phyloP scores from a whole-genome alignment of 345 rosid genomes.

The Dimocarpus longan region DNA sequence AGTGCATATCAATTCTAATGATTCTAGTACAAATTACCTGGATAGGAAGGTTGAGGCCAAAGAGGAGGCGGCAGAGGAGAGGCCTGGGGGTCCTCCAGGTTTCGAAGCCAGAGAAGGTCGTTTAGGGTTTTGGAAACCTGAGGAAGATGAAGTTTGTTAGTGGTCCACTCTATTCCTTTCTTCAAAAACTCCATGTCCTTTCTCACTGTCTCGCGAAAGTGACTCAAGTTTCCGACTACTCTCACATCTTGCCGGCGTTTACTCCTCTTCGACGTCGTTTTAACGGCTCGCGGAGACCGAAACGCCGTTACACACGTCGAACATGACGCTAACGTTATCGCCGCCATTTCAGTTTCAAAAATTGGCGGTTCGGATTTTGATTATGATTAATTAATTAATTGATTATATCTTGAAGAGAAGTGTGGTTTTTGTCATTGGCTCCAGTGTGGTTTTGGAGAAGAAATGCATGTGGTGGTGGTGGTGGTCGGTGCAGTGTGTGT shows the following conservation, averaged over 20 bases:
- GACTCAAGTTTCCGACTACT: conserved; percentile 52
- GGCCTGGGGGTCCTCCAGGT: conserved; percentile 63
- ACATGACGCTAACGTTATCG: conserved; percentile 31
- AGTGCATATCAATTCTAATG: too few relatives aligned
- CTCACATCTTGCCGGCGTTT: conserved; percentile 27
- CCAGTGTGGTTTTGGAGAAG: background rate
- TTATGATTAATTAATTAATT: background rate
- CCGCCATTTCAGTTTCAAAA: conserved; percentile 16
- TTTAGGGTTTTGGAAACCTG: conserved; percentile 58
- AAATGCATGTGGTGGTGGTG: background rate
- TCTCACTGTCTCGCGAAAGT: conserved; percentile 60
- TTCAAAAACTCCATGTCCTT: conserved; percentile 64
- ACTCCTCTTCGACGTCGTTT: conserved; percentile 38
- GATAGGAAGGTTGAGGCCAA: conserved; percentile 80
- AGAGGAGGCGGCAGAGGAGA: conserved; percentile 36
- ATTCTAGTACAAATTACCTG: conserved; percentile 41
- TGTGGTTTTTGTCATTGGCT: background rate
- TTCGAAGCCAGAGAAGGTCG: conserved; percentile 74
- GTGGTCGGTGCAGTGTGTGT: background rate
- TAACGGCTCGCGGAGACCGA: conserved; percentile 7
- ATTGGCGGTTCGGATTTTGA: background rate
- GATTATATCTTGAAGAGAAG: background rate
- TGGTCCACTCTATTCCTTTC: conserved; percentile 73
- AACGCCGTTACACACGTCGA: conserved; percentile 23
- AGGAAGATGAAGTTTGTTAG: conserved; percentile 59